phyloP scores from a whole-genome alignment of 1,139 yeast species.

The Kazachstania sp. region DNA sequence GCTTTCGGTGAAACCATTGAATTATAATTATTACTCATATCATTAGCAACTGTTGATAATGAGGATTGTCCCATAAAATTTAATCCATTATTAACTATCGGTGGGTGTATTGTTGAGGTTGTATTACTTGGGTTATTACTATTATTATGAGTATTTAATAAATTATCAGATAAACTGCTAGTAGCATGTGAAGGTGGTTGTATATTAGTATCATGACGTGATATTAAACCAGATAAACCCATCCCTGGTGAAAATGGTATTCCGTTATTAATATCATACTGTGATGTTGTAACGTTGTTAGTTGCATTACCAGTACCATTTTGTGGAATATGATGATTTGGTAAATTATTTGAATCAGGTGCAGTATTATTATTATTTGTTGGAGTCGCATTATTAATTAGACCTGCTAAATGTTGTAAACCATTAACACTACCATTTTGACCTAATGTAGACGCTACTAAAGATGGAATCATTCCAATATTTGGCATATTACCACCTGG shows the following conservation, averaged over 20 bases:
- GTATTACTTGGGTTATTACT: not conserved
- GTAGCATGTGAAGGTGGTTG: not conserved
- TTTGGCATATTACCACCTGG: not conserved
- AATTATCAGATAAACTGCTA: not conserved
- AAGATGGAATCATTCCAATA: not conserved
- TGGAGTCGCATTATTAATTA: not conserved
- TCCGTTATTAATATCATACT: conserved; percentile 18
- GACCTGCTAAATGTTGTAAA: not conserved
- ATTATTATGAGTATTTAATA: not conserved
- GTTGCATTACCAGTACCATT: not conserved
- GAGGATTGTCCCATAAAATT: not conserved
- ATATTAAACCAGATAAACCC: not conserved
- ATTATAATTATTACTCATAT: not conserved
- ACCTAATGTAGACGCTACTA: not conserved
- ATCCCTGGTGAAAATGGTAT: conserved; percentile 6
- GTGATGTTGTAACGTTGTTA: conserved; percentile 20
- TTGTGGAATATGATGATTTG: not conserved
- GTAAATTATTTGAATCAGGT: not conserved
- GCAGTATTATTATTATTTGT: not conserved
- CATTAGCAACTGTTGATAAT: not conserved
- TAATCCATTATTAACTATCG: not conserved
- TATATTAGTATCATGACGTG: not conserved
- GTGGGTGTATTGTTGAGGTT: not conserved
- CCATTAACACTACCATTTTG: not conserved
- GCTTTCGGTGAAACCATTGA: conserved; percentile 11